Evolutionary conservation across 139 green algal species (phyloP), one percentile per base, ranked within the genome.

Genomic region (Spirogloea muscicola): DNA sequence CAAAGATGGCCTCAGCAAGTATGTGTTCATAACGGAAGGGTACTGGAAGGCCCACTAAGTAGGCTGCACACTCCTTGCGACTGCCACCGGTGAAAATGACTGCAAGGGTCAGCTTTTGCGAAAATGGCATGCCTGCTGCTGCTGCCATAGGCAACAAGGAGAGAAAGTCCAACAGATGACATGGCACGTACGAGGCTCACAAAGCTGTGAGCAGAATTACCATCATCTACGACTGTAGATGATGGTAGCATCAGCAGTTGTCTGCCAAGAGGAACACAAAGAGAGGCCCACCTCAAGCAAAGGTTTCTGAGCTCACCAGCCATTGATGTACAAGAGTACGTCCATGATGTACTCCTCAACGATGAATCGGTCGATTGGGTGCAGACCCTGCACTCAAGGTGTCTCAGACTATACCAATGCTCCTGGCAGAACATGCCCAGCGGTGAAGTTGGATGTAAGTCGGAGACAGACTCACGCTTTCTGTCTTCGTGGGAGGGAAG

Each of bases 1-100:
- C 79, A 66, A 97, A 94, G 29, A 97, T 79, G 34, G 84, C 79
- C 86, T 97, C 88, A 9, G 84, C 83, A 62, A 95, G 77, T 36
- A 96, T 68, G 25, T 84, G 65, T 49, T 82, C 84, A 73, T 89
- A 84, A 10, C 78, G 33, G 49, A 83, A 91, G 13, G 84, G 82
- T 37, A 92, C 73, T 1, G 86, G 86, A n/a, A 93, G 80, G 31
- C 68, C 49, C 1, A 79, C 86, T 42, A 95, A 76, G 31, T 76
- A 70, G 39, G 79, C 61, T 1, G 86, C 84, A 38, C 86, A 88
- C 78, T 91, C 84, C n/a, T 90, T 86, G 27, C 90, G 86, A 9
- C 67, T 72, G 34, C 62, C 7, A 18, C 33, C 49, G 7, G n/a
- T 25, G 49, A 16, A 51, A 51, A 10, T 10, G n/a, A n/a, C n/a